Evolutionary conservation across 2,329 filamentous ascomycete species (phyloP), one percentile per base, ranked within the genome.

Genomic region (Cladophialophora psammophila): DNA sequence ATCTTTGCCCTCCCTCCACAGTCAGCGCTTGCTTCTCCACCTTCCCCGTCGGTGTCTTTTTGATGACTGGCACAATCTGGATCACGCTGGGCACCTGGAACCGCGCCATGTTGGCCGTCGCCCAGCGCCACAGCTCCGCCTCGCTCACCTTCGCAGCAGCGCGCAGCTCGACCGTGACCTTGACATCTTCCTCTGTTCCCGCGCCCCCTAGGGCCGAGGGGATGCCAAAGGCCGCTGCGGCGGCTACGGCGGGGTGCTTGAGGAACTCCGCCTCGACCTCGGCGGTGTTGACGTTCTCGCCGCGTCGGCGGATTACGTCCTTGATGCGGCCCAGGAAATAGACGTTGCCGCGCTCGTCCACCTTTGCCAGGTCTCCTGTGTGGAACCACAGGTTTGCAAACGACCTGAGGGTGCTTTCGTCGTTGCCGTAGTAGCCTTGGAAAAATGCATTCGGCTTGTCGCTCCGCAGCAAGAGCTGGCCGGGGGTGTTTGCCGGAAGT

Each of bases 241-340:
- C 35, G 12, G 53, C 56, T 7, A 68, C 66, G 40, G 53, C 42
- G 7, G 62, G 53, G 36, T 68, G 66, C 20, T 54, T 58, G 10
- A 68, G 31, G 40, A 68, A 65, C 38, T 65, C 66, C 35, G 96
- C 93, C 77, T 98, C 94, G 2, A 97, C 85, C 78, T 98, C 94
- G 7, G 96, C 83, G 0, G 94, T 94, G 77, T 96, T 92, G 64
- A 97, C 96, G 76, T 98, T 98, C 77, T 98, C 94, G 31, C 94
- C 94, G 31, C 91, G 94, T 38, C 93, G 87, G 76, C 97, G 97
- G 72, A 98, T 97, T 59, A 97, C 80, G 76, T 98, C 94, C 79
- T 97, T 98, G 75, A 66, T 55, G n/a, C 68, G 50, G 9, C 68
- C 68, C 15, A 67, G 50, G 40, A 70, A 65, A 40, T 64, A 64